Conservation (phyloP, 805 yeast genomes). For the Wickerhamomyces canadensis region DNA sequence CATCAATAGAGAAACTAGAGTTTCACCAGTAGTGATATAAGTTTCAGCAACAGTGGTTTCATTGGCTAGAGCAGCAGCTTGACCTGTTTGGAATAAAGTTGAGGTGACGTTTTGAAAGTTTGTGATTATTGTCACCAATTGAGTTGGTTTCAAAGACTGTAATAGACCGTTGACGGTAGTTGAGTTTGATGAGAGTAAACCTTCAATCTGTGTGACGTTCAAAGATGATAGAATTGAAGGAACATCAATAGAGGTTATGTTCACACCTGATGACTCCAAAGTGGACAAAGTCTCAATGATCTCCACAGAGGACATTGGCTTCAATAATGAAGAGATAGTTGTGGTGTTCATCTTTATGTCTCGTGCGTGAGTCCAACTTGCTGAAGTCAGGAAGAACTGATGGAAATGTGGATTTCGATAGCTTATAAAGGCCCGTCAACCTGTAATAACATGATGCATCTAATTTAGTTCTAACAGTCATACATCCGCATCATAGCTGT, state of each 20-base stretch:
- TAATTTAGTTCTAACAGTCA: too few relatives aligned
- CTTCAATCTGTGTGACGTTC: constrained; percentile 22
- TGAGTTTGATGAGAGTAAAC: constrained; percentile 19
- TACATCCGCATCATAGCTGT: too few relatives aligned
- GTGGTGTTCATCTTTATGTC: constrained; percentile 18
- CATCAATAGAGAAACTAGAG: constrained; percentile 15
- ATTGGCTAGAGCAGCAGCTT: constrained; percentile 10
- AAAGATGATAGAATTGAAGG: constrained; percentile 40
- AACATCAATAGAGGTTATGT: constrained; percentile 59
- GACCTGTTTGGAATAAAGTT: constrained; percentile 14
- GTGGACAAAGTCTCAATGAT: constrained; percentile 16
- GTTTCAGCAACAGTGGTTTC: constrained; percentile 4
- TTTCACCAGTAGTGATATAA: constrained; percentile 8
- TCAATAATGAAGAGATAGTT: constrained; percentile 15
- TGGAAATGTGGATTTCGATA: too few relatives aligned
- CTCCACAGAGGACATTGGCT: constrained; percentile 19
- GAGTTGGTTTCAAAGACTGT: constrained; percentile 15
- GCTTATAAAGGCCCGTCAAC: too few relatives aligned
- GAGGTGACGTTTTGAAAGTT: constrained; percentile 20
- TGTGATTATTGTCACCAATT: constrained; percentile 13
- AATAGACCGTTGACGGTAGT: constrained; percentile 15
- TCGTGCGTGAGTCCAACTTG: too few relatives aligned
- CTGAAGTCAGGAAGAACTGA: too few relatives aligned
- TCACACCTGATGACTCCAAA: constrained; percentile 36
- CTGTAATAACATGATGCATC: too few relatives aligned